Evolutionary conservation across 2,329 filamentous ascomycete species (phyloP), one percentile per base, ranked within the genome.

Genomic region (Cladophialophora yegresii): DNA sequence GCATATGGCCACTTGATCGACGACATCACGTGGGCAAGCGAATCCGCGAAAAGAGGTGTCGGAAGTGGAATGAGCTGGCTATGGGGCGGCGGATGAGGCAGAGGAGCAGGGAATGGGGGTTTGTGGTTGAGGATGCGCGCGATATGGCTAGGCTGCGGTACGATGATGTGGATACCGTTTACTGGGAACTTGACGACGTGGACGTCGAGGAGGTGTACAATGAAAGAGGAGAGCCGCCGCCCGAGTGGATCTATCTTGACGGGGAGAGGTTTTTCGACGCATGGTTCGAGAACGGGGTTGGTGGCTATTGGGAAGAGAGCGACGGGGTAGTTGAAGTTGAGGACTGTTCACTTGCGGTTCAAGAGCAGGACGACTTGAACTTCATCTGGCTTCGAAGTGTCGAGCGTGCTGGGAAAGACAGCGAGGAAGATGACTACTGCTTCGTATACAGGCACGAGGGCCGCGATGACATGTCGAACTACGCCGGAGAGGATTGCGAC

Each of bases 1-100:
- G 61, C 47, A 66, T 64, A 50, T 63, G 54, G 57, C 64, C 61
- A n/a, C 63, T 64, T 26, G 67, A 67, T 33, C 36, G 57, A 1
- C 60, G 55, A 7, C 65, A 64, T 28, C 65, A 65, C 36, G 30
- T 22, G n/a, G 65, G 67, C 7, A 67, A 59, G 54, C 56, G 47
- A 28, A 61, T 63, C 22, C 49, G 67, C 9, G 63, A 69, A 53
- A 67, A 65, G 49, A 10, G 40, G 10, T 36, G 1, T 9, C 26
- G 20, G n/a, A 61, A 62, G 49, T 64, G 47, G 22, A 51, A 22
- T 22, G 45, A 58, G 36, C 23, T 54, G 32, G 20, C n/a, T 1
- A 8, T 62, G 40, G 58, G 58, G 2, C 49, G 63, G 12, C 32
- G 59, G 28, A 59, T 55, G 58, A 65, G 47, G 49, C 47, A 53